A percentile compares a stretch with the other conserved stretches of the same genome.
These are phyloP conservation scores for Xylaria sp. DNA, from an alignment of 2,329 filamentous ascomycete genomes.

Conservation along the genomic window DNA sequence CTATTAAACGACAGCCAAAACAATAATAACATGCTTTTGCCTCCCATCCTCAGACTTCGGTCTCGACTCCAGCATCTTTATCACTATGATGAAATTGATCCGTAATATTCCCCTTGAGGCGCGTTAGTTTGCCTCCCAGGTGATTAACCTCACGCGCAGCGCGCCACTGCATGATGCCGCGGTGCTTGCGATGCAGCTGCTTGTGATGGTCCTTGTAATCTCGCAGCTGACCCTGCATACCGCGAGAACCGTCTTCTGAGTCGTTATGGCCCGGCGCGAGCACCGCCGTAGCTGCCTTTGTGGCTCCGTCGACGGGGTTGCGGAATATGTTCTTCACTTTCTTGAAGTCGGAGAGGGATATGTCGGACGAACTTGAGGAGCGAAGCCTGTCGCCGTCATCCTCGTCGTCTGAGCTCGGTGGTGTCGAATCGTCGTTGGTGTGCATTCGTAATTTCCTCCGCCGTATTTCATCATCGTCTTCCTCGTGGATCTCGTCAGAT, in stretches of 20 bases:
- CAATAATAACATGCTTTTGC: background rate
- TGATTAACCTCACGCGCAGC: slow-evolving; percentile 62
- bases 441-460: slow-evolving; percentile 48
- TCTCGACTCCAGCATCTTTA: slow-evolving; percentile 71
- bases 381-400: slow-evolving; percentile 45
- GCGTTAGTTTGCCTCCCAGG: slow-evolving; percentile 62
- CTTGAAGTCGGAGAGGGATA: slow-evolving; percentile 47
- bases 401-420: slow-evolving; percentile 49
- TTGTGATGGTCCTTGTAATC: slow-evolving; percentile 70
- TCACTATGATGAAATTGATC: slow-evolving; percentile 68
- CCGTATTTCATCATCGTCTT: slow-evolving; percentile 48
- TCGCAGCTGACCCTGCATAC: slow-evolving; percentile 60
- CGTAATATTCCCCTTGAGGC: slow-evolving; percentile 68
- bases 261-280: slow-evolving; percentile 53
- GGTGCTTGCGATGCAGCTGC: slow-evolving; percentile 71
- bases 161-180: slow-evolving; percentile 80
- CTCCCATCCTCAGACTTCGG: slow-evolving; percentile 66
- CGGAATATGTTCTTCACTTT: slow-evolving; percentile 51
- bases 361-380: slow-evolving; percentile 36
- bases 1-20: background rate
- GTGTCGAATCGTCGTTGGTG: slow-evolving; percentile 50
- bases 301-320: slow-evolving; percentile 48
- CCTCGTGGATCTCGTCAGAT: slow-evolving; percentile 42
- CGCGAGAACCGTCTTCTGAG: slow-evolving; percentile 57
- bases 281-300: slow-evolving; percentile 46